A percentile compares a stretch with the other conserved stretches of the same genome.
These are phyloP conservation scores for Penicilliopsis zonata DNA, from an alignment of 495 filamentous ascomycete species.

Conservation along the genomic window DNA sequence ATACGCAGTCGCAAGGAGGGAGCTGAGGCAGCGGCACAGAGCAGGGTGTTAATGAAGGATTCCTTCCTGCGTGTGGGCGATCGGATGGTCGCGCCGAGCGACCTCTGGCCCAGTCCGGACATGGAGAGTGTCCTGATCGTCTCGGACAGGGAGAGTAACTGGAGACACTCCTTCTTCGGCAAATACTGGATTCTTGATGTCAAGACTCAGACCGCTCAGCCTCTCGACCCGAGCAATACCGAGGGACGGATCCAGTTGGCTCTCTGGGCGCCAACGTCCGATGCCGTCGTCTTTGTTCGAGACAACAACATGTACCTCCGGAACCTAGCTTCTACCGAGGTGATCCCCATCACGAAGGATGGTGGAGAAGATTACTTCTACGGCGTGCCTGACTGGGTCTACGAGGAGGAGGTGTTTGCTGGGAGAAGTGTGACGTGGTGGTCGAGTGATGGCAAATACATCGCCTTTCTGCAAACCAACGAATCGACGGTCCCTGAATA, in stretches of 20 bases:
- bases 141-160: constrained; percentile 59
- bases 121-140: constrained; percentile 72
- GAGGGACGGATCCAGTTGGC: constrained; percentile 71
- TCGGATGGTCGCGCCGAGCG: constrained; percentile 34
- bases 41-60: constrained; percentile 63
- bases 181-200: constrained; percentile 94
- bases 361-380: constrained; percentile 84
- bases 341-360: constrained; percentile 71
- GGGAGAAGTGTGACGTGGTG: constrained; percentile 86
- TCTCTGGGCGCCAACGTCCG: constrained; percentile 77
- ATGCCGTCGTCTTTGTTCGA: constrained; percentile 73
- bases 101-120: constrained; percentile 68
- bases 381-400: constrained; percentile 98
- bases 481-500: constrained; percentile 88
- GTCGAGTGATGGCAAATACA: constrained; percentile 73
- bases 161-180: constrained; percentile 78
- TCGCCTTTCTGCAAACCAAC: constrained; percentile 88
- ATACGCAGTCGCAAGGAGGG: constrained; percentile 47
- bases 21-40: constrained; percentile 27
- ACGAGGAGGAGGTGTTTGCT: constrained; percentile 88
- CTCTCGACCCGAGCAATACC: constrained; percentile 59
- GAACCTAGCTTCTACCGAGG: constrained; percentile 44
- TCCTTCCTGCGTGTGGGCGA: constrained; percentile 45
- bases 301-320: constrained; percentile 84
- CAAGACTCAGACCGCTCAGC: constrained; percentile 61